These are phyloP conservation scores for Daedaleopsis nitida DNA, from an alignment of 768 basidiomycete genomes.

Conservation along the genomic window DNA sequence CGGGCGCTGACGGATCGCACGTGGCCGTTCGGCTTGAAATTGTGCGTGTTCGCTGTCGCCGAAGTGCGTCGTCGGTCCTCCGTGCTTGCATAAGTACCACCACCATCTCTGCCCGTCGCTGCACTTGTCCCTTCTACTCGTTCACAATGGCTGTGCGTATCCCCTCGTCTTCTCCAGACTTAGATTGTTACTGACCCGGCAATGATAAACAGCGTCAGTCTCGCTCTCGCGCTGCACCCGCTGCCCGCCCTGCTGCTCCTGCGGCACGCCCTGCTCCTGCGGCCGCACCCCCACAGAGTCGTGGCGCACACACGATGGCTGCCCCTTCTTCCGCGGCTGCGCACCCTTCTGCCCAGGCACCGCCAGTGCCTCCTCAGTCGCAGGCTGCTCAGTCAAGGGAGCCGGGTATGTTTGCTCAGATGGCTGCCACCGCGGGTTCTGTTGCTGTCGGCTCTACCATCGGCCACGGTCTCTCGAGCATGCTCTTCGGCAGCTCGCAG, in stretches of 20 bases:
- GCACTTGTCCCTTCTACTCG: slow-evolving; percentile 1
- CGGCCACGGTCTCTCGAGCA: slow-evolving; percentile 86
- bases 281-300: slow-evolving; percentile 45
- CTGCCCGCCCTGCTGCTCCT: slow-evolving; percentile 45
- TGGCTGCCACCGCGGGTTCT: slow-evolving; percentile 90
- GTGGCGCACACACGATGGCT: slow-evolving; percentile 52
- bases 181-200: background rate
- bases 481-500: slow-evolving; percentile 81
- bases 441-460: slow-evolving; percentile 87
- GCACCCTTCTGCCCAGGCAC: slow-evolving; percentile 40
- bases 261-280: slow-evolving; percentile 47
- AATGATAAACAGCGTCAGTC: slow-evolving; percentile 64
- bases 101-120: slow-evolving; percentile 17
- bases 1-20: slow-evolving; percentile 19
- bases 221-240: slow-evolving; percentile 65
- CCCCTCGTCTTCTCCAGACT: background rate
- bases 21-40: slow-evolving; percentile 25
- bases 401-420: slow-evolving; percentile 79
- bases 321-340: slow-evolving; percentile 40
- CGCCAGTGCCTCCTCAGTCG: slow-evolving; percentile 35
- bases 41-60: slow-evolving; percentile 21
- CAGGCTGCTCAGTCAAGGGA: slow-evolving; percentile 38
- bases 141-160: slow-evolving; percentile 51
- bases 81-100: slow-evolving; percentile 21
- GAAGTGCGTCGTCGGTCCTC: slow-evolving; percentile 15